Conservation (phyloP, 805 yeast genomes). For the Pichia cabralensis region DNA sequence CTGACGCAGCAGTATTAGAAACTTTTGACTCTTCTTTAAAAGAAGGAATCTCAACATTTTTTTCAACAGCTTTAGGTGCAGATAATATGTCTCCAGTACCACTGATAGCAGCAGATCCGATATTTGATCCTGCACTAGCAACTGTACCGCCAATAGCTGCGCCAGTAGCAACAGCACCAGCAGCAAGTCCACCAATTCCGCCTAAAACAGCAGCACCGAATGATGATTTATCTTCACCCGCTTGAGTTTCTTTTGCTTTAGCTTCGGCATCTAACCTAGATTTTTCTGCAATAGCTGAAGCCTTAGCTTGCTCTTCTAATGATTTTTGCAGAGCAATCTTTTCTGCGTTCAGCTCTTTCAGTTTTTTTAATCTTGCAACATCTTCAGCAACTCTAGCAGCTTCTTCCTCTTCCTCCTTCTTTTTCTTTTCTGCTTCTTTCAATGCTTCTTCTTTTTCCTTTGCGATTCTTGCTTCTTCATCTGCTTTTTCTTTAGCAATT, state of each 20-base stretch:
- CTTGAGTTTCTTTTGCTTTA: constrained; percentile 25
- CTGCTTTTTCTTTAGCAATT: constrained; percentile 24
- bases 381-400: constrained; percentile 28
- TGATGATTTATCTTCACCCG: constrained; percentile 16
- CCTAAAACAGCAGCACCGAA: background rate
- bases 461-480: constrained; percentile 27
- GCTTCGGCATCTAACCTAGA: constrained; percentile 23
- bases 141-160: constrained; percentile 14
- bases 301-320: constrained; percentile 29
- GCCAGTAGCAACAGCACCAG: constrained; percentile 17
- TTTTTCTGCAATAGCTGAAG: no score
- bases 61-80: constrained; percentile 8
- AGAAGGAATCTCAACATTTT: constrained; percentile 10
- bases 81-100: background rate
- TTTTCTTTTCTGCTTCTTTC: constrained; percentile 22
- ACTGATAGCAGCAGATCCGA: constrained; percentile 21
- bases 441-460: constrained; percentile 27
- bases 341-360: constrained; percentile 21
- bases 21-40: background rate
- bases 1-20: constrained; percentile 1
- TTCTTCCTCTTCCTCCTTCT: constrained; percentile 23
- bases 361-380: constrained; percentile 25
- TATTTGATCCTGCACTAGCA: constrained; percentile 20
- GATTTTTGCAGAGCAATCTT: constrained; percentile 22
- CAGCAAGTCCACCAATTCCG: background rate